Percentiles rank a stretch among this genome's conserved stretches.
These are phyloP conservation scores for Elongisporangium senticosum DNA, from an alignment of 352 stramenopile genomes.

Conservation along the genomic window DNA sequence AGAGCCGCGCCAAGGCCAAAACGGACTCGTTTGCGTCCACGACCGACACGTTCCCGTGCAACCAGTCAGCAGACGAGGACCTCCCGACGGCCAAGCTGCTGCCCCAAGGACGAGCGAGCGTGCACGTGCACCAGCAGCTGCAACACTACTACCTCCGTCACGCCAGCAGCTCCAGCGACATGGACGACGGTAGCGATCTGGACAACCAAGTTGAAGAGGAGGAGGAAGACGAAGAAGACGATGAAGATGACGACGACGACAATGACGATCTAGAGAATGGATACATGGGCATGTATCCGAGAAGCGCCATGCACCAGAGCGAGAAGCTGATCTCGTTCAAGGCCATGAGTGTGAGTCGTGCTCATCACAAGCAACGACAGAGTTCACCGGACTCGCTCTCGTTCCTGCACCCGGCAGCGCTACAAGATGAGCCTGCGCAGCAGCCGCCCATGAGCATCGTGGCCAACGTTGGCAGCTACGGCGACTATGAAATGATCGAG, in stretches of 20 bases:
- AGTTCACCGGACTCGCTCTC: slow-evolving; percentile 18
- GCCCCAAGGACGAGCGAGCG: neutral
- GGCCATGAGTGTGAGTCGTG: slow-evolving; percentile 23
- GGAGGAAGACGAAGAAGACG: slow-evolving; percentile 8
- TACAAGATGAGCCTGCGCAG: slow-evolving; percentile 11
- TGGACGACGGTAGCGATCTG: slow-evolving; percentile 3
- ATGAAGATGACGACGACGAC: slow-evolving; percentile 6
- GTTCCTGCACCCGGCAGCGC: slow-evolving; percentile 40
- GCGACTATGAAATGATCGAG: slow-evolving; percentile 22
- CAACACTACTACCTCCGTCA: neutral
- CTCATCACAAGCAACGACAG: slow-evolving; percentile 5
- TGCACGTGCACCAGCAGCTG: neutral
- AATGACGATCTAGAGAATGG: slow-evolving; percentile 20
- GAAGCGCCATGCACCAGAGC: slow-evolving; percentile 14
- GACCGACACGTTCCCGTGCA: slow-evolving; percentile 18
- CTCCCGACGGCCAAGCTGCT: slow-evolving; percentile 13
- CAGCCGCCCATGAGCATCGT: slow-evolving; percentile 22
- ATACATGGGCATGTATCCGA: slow-evolving; percentile 12
- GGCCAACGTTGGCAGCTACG: slow-evolving; percentile 38
- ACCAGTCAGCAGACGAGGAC: slow-evolving; percentile 18
- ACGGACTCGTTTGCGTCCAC: slow-evolving; percentile 23
- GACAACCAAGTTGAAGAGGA: slow-evolving; percentile 5
- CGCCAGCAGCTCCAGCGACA: neutral
- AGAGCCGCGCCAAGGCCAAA: slow-evolving; percentile 20
- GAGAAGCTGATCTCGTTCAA: slow-evolving; percentile 64